phyloP scores from a whole-genome alignment of 768 basidiomycete species.

The Coprinopsis strossmayeri region DNA sequence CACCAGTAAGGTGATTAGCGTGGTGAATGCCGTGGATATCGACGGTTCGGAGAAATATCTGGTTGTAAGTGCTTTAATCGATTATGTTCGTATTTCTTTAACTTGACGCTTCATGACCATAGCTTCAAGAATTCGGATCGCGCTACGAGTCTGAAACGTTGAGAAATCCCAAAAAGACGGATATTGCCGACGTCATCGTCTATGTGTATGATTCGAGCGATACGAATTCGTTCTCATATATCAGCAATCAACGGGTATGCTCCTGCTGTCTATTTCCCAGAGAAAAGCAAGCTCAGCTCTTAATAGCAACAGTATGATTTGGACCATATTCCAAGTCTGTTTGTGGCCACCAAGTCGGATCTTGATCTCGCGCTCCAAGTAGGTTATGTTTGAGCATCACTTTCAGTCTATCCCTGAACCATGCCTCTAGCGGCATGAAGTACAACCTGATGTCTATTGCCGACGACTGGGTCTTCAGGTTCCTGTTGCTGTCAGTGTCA shows the following conservation, averaged over 20 bases:
- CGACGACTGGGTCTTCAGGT: slow-evolving; percentile 84
- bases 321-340: slow-evolving; percentile 91
- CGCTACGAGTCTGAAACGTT: slow-evolving; percentile 90
- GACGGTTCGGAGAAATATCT: slow-evolving; percentile 94
- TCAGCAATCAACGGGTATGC: slow-evolving; percentile 86
- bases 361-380: slow-evolving; percentile 95
- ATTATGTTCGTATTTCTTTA: neutral
- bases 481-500: slow-evolving; percentile 90
- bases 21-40: slow-evolving; percentile 93
- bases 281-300: slow-evolving; percentile 13
- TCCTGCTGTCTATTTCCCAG: slow-evolving; percentile 4
- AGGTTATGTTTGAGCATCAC: slow-evolving; percentile 6
- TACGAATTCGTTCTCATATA: slow-evolving; percentile 98
- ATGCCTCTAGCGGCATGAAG: slow-evolving; percentile 76
- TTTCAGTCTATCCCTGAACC: neutral
- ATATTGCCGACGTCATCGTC: slow-evolving; percentile 88
- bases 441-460: slow-evolving; percentile 97
- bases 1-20: slow-evolving; percentile 83
- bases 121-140: slow-evolving; percentile 98
- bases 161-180: slow-evolving; percentile 84
- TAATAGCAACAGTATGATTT: slow-evolving; percentile 92
- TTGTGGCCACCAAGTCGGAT: slow-evolving; percentile 99
- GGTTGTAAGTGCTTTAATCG: slow-evolving; percentile 55
- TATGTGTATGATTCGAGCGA: slow-evolving; percentile 98
- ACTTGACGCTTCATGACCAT: slow-evolving; percentile 2